phyloP scores from a whole-genome alignment of 2,329 filamentous ascomycete genomes.

The Aaosphaeria arxii region DNA sequence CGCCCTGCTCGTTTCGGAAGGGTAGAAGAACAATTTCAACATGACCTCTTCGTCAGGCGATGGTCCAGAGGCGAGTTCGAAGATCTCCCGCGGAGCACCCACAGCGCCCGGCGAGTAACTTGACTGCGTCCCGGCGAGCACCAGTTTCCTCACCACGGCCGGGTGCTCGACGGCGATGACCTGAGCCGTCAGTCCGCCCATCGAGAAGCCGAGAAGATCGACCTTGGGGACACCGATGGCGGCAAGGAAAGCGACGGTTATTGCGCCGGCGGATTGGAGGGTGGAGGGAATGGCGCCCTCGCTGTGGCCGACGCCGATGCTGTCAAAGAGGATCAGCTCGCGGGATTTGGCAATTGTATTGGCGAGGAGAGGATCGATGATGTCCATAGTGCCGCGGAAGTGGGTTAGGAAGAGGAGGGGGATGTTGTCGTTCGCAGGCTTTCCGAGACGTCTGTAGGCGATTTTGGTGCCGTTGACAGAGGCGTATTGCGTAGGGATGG shows the following conservation, averaged over 20 bases:
- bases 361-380: conserved; percentile 2
- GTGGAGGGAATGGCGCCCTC: neutral
- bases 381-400: conserved; percentile 4
- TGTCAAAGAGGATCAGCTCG: conserved; percentile 2
- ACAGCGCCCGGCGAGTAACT: neutral
- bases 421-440: neutral
- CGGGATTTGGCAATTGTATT: conserved; percentile 1
- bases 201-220: conserved; percentile 4
- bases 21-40: neutral
- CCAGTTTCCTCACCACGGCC: neutral
- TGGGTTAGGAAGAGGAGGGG: conserved; percentile 4
- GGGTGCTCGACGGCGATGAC: neutral
- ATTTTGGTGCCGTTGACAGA: neutral
- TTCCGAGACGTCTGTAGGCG: neutral
- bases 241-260: neutral
- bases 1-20: neutral
- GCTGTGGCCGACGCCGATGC: conserved; percentile 1
- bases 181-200: conserved; percentile 2
- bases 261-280: neutral
- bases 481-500: neutral
- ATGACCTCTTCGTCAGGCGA: neutral
- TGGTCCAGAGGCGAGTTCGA: neutral
- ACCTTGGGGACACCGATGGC: neutral
- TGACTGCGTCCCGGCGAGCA: neutral
- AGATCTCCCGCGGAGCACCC: neutral